phyloP scores from a whole-genome alignment of 2,329 filamentous ascomycete species.

The Nemania diffusa region DNA sequence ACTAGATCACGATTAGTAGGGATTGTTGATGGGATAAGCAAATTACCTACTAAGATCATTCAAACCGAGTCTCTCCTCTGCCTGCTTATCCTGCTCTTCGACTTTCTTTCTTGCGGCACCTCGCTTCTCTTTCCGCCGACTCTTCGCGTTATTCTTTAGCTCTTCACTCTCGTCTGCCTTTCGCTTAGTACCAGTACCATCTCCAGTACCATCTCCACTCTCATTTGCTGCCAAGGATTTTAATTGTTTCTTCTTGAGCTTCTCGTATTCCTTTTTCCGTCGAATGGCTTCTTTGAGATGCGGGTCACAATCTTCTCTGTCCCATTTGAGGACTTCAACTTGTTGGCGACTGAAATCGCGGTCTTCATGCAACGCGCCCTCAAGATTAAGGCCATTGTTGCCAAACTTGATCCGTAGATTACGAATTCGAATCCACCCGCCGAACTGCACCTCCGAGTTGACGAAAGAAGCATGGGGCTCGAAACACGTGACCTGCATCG shows the following conservation, averaged over 20 bases:
- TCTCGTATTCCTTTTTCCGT: slow-evolving; percentile 74
- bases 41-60: slow-evolving; percentile 48
- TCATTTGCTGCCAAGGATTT: slow-evolving; percentile 36
- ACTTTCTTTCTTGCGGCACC: slow-evolving; percentile 40
- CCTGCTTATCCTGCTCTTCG: slow-evolving; percentile 46
- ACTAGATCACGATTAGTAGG: slow-evolving; percentile 51
- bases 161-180: slow-evolving; percentile 36
- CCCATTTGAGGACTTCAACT: slow-evolving; percentile 62
- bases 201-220: slow-evolving; percentile 6
- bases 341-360: slow-evolving; percentile 60
- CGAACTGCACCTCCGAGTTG: slow-evolving; percentile 64
- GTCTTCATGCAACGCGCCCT: slow-evolving; percentile 78
- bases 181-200: slow-evolving; percentile 35
- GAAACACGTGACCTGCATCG: slow-evolving; percentile 77
- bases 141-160: slow-evolving; percentile 40
- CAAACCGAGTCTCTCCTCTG: slow-evolving; percentile 45
- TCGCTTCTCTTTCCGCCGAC: slow-evolving; percentile 46
- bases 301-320: slow-evolving; percentile 57
- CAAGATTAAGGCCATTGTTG: slow-evolving; percentile 65
- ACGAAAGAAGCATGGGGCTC: slow-evolving; percentile 72
- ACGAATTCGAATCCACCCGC: slow-evolving; percentile 71
- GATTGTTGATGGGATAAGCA: background rate
- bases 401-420: slow-evolving; percentile 78
- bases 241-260: slow-evolving; percentile 45
- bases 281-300: slow-evolving; percentile 67